A percentile compares a stretch with the other conserved stretches of the same genome.
These are phyloP conservation scores for Tylopilus felleus DNA, from an alignment of 768 basidiomycete genomes.

Conservation along the genomic window DNA sequence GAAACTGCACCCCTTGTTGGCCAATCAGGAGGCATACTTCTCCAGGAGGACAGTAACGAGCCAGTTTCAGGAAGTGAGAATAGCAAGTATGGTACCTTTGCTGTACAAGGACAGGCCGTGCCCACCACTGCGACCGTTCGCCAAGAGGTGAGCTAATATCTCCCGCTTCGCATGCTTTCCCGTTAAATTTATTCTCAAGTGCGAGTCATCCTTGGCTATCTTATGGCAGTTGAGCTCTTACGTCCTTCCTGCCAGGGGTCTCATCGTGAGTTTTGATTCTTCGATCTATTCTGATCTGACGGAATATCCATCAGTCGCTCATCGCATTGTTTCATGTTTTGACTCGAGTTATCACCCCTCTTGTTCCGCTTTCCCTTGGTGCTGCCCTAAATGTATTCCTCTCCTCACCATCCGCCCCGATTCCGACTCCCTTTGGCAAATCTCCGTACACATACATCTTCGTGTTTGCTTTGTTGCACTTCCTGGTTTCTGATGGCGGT, in stretches of 20 bases:
- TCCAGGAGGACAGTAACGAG: constrained; percentile 46
- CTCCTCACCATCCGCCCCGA: constrained; percentile 15
- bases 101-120: constrained; percentile 18
- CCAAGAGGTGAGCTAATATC: constrained; percentile 9
- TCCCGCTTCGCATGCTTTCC: not conserved
- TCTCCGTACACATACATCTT: constrained; percentile 71
- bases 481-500: constrained; percentile 75
- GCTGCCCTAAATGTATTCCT: constrained; percentile 28
- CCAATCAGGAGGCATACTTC: constrained; percentile 50
- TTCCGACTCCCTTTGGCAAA: constrained; percentile 25
- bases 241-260: constrained; percentile 20
- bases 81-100: constrained; percentile 78
- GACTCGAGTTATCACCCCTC: constrained; percentile 73
- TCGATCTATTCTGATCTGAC: constrained; percentile 1
- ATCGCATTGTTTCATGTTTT: constrained; percentile 70
- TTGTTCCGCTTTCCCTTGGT: constrained; percentile 69
- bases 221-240: constrained; percentile 20
- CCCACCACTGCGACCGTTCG: not conserved
- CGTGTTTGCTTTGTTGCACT: constrained; percentile 64
- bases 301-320: constrained; percentile 40
- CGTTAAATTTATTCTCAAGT: constrained; percentile 1
- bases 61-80: constrained; percentile 33
- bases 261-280: constrained; percentile 18
- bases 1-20: constrained; percentile 29
- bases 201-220: constrained; percentile 13